Conservation (phyloP, 1,284 basidiomycete species). For the Ceratobasidium papillatum region DNA sequence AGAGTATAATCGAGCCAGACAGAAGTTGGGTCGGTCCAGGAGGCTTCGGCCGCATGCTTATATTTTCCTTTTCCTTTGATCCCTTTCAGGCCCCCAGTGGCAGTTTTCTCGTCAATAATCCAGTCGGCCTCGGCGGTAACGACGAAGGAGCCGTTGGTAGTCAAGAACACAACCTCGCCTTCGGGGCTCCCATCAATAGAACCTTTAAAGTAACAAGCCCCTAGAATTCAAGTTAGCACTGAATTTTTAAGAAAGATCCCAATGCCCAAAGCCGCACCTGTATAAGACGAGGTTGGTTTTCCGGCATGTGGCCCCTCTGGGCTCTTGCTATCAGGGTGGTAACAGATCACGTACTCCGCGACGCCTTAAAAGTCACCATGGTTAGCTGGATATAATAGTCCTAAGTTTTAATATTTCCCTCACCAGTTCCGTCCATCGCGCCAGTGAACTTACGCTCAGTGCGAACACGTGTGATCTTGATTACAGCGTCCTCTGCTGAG, state of each 20-base stretch:
- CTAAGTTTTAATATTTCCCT: neutral
- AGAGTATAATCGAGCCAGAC: conserved; percentile 25
- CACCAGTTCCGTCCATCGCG: conserved; percentile 38
- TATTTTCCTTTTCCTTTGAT: conserved; percentile 41
- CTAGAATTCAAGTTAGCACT: neutral
- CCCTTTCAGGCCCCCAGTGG: conserved; percentile 39
- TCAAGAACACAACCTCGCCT: conserved; percentile 41
- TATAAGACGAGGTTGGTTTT: conserved; percentile 36
- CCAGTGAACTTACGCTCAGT: conserved; percentile 43
- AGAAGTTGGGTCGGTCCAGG: conserved; percentile 2
- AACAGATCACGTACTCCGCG: conserved; percentile 41
- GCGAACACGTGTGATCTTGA: conserved; percentile 39
- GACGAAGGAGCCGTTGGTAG: conserved; percentile 20
- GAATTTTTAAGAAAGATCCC: neutral
- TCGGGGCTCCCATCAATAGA: conserved; percentile 35
- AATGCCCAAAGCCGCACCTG: neutral
- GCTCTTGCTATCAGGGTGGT: conserved; percentile 31
- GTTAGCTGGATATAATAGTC: neutral
- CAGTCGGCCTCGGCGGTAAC: conserved; percentile 31
- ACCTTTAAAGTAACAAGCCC: conserved; percentile 39
- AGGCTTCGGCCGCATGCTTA: neutral
- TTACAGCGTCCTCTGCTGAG: conserved; percentile 9
- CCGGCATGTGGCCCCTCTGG: conserved; percentile 32
- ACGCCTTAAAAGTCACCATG: neutral
- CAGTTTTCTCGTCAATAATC: conserved; percentile 36